Evolutionary conservation across 306 rosid genomes (phyloP).

Genomic region (Citrullus colocynthis): DNA sequence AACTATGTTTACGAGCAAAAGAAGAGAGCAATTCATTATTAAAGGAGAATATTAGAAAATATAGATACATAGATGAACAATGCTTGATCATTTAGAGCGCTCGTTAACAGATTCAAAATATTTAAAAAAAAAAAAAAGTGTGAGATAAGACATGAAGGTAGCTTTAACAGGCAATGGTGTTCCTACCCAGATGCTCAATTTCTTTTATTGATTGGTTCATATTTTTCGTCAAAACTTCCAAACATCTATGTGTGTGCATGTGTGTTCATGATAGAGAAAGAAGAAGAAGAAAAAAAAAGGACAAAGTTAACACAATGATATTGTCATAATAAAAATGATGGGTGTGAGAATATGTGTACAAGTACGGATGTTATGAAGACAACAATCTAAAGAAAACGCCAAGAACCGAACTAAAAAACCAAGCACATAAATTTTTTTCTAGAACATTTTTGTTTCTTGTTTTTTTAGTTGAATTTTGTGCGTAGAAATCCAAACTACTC

Average conservation of each 20-base stretch:
- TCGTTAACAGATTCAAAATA: no score
- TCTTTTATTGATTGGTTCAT: not conserved
- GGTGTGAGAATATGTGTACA: not conserved
- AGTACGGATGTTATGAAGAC: not conserved
- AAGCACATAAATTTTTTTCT: not conserved
- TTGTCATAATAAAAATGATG: slow-evolving; percentile 3
- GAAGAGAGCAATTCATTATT: no score
- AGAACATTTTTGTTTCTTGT: not conserved
- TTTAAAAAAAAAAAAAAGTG: not conserved
- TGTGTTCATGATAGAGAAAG: not conserved
- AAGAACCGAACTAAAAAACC: not conserved
- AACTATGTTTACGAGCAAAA: no score
- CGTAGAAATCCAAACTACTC: not conserved
- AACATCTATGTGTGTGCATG: not conserved
- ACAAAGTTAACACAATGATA: slow-evolving; percentile 5
- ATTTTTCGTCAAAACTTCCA: not conserved
- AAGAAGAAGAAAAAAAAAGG: not conserved
- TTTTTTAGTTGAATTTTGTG: not conserved
- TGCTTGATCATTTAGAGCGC: no score
- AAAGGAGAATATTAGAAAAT: no score
- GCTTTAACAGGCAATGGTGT: not conserved
- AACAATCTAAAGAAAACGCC: not conserved
- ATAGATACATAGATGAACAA: no score
- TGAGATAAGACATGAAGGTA: not conserved
- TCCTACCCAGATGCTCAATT: not conserved